Percentiles rank a stretch among this genome's conserved stretches.
Conservation (phyloP, 352 stramenopile species). For the Globisporangium rhizosaccharum region DNA sequence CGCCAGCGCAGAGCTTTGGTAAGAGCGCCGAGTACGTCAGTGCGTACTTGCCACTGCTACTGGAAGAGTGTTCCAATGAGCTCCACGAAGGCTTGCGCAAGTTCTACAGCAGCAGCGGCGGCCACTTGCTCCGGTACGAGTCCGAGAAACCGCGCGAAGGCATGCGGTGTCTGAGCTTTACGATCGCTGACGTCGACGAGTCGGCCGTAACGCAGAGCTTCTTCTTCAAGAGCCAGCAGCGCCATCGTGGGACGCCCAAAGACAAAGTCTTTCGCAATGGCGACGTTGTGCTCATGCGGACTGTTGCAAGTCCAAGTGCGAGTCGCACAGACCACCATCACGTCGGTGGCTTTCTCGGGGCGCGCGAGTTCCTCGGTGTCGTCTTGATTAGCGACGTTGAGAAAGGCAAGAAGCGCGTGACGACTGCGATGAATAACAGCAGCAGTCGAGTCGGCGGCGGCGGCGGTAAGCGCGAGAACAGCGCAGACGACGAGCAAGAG, state of each 20-base stretch:
- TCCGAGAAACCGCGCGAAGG: conserved; percentile 76
- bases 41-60: conserved; percentile 70
- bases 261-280: conserved; percentile 78
- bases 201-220: conserved; percentile 14
- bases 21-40: conserved; percentile 71
- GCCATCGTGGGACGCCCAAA: conserved; percentile 26
- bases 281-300: conserved; percentile 65
- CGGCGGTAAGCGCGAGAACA: neutral
- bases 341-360: conserved; percentile 28
- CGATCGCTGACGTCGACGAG: conserved; percentile 49
- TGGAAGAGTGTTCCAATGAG: conserved; percentile 83
- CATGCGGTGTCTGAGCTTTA: conserved; percentile 78
- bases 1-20: conserved; percentile 54
- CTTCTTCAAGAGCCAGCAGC: conserved; percentile 14
- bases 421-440: conserved; percentile 6
- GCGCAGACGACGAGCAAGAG: conserved; percentile 44
- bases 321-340: neutral
- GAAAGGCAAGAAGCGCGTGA: conserved; percentile 43
- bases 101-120: conserved; percentile 29
- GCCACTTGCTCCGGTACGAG: conserved; percentile 72
- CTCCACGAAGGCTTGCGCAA: conserved; percentile 62
- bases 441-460: neutral
- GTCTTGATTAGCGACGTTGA: conserved; percentile 73
- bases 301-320: conserved; percentile 15
- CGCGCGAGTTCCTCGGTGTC: conserved; percentile 64